Percentiles rank a stretch among this genome's conserved stretches.
These are phyloP conservation scores for Pseudocercospora vitis DNA, from an alignment of 2,329 filamentous ascomycete species.

Conservation along the genomic window DNA sequence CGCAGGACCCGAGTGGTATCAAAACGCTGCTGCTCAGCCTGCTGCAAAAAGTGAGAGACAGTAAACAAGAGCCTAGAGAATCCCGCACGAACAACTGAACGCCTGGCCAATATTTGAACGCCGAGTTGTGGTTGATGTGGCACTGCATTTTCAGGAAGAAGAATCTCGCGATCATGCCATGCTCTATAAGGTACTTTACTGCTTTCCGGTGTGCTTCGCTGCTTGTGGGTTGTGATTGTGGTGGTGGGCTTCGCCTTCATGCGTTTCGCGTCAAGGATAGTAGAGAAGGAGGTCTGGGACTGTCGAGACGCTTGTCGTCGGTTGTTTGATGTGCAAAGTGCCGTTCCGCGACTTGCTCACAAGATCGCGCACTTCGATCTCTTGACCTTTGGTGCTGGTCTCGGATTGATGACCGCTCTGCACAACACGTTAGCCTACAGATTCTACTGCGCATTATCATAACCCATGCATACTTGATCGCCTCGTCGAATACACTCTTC, in stretches of 20 bases:
- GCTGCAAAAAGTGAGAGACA: conserved; percentile 7
- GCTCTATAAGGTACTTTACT: conserved; percentile 5
- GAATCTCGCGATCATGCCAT: conserved; percentile 14
- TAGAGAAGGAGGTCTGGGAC: conserved; percentile 4
- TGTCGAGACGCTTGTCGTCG: conserved; percentile 10
- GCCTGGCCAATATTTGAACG: conserved; percentile 3
- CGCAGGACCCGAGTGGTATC: not conserved
- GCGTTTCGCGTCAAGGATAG: conserved; percentile 8
- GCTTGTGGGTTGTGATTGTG: conserved; percentile 2
- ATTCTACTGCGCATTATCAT: not conserved
- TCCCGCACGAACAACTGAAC: conserved; percentile 9
- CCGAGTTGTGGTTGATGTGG: conserved; percentile 5
- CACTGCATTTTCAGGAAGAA: conserved; percentile 1
- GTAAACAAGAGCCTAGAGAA: conserved; percentile 9
- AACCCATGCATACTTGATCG: conserved; percentile 74
- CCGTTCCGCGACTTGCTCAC: conserved; percentile 39
- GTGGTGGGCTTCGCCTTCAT: not conserved
- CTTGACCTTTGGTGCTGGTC: conserved; percentile 60
- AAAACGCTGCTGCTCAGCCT: conserved; percentile 4
- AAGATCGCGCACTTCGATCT: conserved; percentile 69
- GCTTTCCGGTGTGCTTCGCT: conserved; percentile 5
- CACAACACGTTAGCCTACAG: conserved; percentile 10
- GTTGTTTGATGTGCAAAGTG: not conserved
- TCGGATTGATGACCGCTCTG: conserved; percentile 71
- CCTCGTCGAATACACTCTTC: conserved; percentile 98